Evolutionary conservation across 495 filamentous ascomycete species (phyloP).

Genomic region (Physcia stellaris): DNA sequence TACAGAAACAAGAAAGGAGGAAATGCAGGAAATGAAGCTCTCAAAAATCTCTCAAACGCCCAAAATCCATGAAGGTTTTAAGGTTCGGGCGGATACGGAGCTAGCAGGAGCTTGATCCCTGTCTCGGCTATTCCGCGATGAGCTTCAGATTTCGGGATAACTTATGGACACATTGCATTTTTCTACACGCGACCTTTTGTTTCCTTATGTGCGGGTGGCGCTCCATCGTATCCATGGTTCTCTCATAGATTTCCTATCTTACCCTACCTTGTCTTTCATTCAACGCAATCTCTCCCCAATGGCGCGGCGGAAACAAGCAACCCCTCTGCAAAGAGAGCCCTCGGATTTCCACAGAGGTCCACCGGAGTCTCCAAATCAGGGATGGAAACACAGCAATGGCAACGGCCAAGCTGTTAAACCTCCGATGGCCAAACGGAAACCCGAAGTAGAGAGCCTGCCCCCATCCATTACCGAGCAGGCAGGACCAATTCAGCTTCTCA

Average conservation of each 20-base stretch:
- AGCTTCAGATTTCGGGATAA: no score
- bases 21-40: not conserved
- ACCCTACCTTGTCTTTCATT: no score
- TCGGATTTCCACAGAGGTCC: slow-evolving; percentile 42
- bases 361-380: slow-evolving; percentile 19
- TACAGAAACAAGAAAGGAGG: not conserved
- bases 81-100: not conserved
- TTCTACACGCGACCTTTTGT: no score
- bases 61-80: not conserved
- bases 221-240: no score
- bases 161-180: no score
- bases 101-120: not conserved
- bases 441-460: slow-evolving; percentile 18
- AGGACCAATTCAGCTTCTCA: slow-evolving; percentile 55
- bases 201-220: no score
- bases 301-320: slow-evolving; percentile 59
- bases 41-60: not conserved
- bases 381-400: slow-evolving; percentile 20
- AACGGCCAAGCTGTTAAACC: slow-evolving; percentile 6
- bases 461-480: slow-evolving; percentile 27
- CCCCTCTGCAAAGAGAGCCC: slow-evolving; percentile 48
- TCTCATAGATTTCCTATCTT: no score
- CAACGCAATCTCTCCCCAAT: slow-evolving; percentile 34
- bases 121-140: no score
- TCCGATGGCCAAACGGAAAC: slow-evolving; percentile 25